Evolutionary conservation across 2,329 filamentous ascomycete species (phyloP), one percentile per base, ranked within the genome.

Genomic region (Akanthomyces uredinophilus): DNA sequence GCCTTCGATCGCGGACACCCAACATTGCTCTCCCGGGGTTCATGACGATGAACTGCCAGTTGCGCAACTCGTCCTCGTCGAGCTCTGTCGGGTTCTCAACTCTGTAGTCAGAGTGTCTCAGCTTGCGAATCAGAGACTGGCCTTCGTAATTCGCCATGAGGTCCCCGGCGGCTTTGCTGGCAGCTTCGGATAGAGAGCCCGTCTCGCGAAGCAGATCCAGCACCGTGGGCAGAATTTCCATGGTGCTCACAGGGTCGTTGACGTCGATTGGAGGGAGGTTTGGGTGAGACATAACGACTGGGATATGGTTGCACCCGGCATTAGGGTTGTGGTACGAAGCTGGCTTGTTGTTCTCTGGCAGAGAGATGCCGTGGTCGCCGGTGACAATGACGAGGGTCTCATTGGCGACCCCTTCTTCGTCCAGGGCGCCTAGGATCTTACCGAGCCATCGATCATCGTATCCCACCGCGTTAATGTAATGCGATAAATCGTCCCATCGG

Each of bases 381-480:
- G 70, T 68, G 20, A 74, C 66, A 5, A 74, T 65, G 4, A 73
- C 65, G 6, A 74, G 62, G 0, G 73, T 74, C 55, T 74, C 71
- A 16, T 74, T 66, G 2, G 73, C 71, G 1, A 74, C 68, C 2
- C 69, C 71, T 47, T 74, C 65, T 5, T 72, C 66, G 7, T 74
- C 72, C 0, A 74, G 54, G 0, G 72, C 41, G 4, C 67, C 53
- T 63, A 75, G 64, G 4, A 75, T 64, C 61, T 68, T 67, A 2
- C 69, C 69, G n/a, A 75, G 65, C 73, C 73, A 75, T 1, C 65
- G 64, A 32, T 75, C 73, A 49, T 70, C 69, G 50, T 68, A 75
- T 5, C 70, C 70, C 1, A 74, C 55, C 1, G 71, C 68, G 56
- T 75, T 75, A 39, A 74, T 56, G 60, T 75, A 75, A 18, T 68